phyloP scores from a whole-genome alignment of 1,139 yeast genomes.

The Sugiyamaella neomexicana region DNA sequence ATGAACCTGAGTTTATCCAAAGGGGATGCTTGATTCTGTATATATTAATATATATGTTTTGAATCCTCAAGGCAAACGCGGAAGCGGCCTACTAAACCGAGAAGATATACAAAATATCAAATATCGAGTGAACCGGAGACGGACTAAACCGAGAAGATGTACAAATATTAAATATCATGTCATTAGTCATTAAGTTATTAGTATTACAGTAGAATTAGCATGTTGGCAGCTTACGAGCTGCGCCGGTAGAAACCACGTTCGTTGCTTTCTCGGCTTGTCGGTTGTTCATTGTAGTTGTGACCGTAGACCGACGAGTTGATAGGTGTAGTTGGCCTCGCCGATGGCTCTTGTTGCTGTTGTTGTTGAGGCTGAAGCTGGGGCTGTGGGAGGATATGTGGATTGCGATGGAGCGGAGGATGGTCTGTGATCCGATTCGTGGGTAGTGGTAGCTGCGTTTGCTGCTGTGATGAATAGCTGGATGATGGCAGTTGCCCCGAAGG shows the following conservation, averaged over 20 bases:
- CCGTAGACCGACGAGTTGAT: not conserved
- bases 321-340: not conserved
- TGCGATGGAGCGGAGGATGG: constrained; percentile 1
- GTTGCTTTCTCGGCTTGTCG: constrained; percentile 30
- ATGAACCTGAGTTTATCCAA: constrained; percentile 72
- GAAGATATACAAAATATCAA: not conserved
- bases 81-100: no score
- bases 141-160: not conserved
- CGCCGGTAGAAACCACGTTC: constrained; percentile 27
- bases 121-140: not conserved
- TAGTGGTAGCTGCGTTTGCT: not conserved
- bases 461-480: not conserved
- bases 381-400: not conserved
- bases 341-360: not conserved
- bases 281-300: constrained; percentile 19
- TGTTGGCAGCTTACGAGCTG: constrained; percentile 1
- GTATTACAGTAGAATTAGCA: not conserved
- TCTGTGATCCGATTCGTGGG: not conserved
- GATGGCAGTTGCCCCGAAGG: not conserved
- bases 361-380: not conserved
- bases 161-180: not conserved
- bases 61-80: no score
- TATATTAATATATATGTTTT: not conserved
- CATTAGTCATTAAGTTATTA: constrained; percentile 11
- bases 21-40: not conserved